Evolutionary conservation across 1,284 basidiomycete species (phyloP).

Genomic region (Pseudozyma sp.): DNA sequence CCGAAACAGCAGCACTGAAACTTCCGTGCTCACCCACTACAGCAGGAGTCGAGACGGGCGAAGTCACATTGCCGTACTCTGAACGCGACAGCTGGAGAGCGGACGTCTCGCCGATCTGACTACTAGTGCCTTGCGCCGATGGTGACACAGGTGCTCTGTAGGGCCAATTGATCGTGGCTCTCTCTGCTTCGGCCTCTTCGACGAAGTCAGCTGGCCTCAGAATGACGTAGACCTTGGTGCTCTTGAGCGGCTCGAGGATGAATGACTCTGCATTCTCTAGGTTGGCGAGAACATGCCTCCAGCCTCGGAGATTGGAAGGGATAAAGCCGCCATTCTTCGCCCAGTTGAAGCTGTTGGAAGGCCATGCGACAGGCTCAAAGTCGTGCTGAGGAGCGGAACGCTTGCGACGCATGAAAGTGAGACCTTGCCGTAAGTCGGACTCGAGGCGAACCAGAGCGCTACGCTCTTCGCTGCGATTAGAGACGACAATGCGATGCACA

Average conservation of each 20-base stretch:
- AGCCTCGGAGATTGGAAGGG: slow-evolving; percentile 56
- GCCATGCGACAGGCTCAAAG: slow-evolving; percentile 47
- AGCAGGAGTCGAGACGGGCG: slow-evolving; percentile 43
- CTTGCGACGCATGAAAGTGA: slow-evolving; percentile 59
- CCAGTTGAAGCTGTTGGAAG: slow-evolving; percentile 62
- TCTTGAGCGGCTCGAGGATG: slow-evolving; percentile 51
- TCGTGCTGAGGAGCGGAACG: slow-evolving; percentile 41
- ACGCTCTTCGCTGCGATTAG: slow-evolving; percentile 39
- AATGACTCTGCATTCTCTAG: slow-evolving; percentile 58
- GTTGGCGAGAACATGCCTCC: slow-evolving; percentile 64
- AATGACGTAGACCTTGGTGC: slow-evolving; percentile 56
- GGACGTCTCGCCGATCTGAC: slow-evolving; percentile 17
- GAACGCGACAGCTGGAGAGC: slow-evolving; percentile 11
- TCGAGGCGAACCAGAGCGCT: slow-evolving; percentile 56
- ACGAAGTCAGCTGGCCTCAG: slow-evolving; percentile 53
- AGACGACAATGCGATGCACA: slow-evolving; percentile 46
- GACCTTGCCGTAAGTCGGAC: slow-evolving; percentile 50
- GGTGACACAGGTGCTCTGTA: slow-evolving; percentile 25
- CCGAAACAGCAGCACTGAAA: slow-evolving; percentile 34
- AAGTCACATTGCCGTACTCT: slow-evolving; percentile 12
- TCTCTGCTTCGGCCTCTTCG: slow-evolving; percentile 40
- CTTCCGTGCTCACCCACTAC: slow-evolving; percentile 36
- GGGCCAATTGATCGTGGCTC: slow-evolving; percentile 18
- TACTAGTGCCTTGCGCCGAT: slow-evolving; percentile 9
- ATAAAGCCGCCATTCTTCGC: slow-evolving; percentile 58